A percentile compares a stretch with the other conserved stretches of the same genome.
phyloP scores from a whole-genome alignment of 2,329 filamentous ascomycete species.

The Fusarium dimerum region DNA sequence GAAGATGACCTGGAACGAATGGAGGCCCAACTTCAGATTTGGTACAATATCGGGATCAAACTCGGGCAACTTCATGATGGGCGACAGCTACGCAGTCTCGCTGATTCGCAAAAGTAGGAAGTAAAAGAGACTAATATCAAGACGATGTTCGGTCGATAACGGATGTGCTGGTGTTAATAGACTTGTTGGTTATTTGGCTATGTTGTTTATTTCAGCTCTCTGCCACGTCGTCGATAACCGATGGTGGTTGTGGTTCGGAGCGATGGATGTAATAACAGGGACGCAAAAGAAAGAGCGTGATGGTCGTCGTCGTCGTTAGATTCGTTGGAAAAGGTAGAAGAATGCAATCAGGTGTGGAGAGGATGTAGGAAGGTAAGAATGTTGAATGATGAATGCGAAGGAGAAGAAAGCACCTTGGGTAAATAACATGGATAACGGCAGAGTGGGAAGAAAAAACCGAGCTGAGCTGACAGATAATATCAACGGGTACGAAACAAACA shows the following conservation, averaged over 20 bases:
- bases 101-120: neutral
- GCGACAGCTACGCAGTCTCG: neutral
- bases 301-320: constrained; percentile 7
- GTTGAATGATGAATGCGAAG: constrained; percentile 9
- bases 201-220: neutral
- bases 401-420: constrained; percentile 4
- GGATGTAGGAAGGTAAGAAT: constrained; percentile 1
- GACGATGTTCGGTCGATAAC: neutral
- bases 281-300: constrained; percentile 9
- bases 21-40: constrained; percentile 57
- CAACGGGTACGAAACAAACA: neutral
- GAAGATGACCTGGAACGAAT: constrained; percentile 55
- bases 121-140: neutral
- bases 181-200: neutral
- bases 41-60: constrained; percentile 57
- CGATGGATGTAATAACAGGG: neutral
- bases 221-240: neutral
- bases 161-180: neutral
- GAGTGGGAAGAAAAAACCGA: neutral
- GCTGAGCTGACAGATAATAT: neutral
- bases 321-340: neutral
- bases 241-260: constrained; percentile 13
- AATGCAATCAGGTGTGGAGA: constrained; percentile 5
- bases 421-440: no score
- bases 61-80: constrained; percentile 47